Conservation (phyloP, 805 yeast species). For the Candida ipomoeae region DNA sequence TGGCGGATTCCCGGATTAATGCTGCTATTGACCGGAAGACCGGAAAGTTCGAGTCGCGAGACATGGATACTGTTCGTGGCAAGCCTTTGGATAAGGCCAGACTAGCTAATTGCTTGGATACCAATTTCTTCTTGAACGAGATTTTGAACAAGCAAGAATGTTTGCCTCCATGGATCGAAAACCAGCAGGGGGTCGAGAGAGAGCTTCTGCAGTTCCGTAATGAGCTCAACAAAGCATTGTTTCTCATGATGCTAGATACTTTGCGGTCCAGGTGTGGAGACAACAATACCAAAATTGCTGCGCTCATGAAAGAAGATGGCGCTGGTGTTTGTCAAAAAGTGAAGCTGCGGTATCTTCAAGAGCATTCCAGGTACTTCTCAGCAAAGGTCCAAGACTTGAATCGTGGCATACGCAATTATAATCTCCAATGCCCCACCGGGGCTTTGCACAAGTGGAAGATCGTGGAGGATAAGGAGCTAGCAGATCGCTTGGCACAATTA, state of each 20-base stretch:
- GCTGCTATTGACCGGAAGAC: constrained; percentile 57
- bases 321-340: not conserved
- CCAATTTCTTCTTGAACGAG: constrained; percentile 69
- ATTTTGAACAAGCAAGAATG: constrained; percentile 73
- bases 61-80: constrained; percentile 50
- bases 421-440: constrained; percentile 37
- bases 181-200: constrained; percentile 53
- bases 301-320: not conserved
- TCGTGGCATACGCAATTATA: constrained; percentile 29
- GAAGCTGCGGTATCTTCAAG: not conserved
- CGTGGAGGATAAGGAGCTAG: constrained; percentile 24
- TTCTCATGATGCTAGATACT: not conserved
- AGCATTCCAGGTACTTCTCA: constrained; percentile 6
- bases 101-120: constrained; percentile 60
- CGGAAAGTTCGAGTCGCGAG: constrained; percentile 62
- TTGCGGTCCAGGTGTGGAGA: not conserved
- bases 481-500: constrained; percentile 1
- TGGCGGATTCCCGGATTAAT: constrained; percentile 74
- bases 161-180: constrained; percentile 88
- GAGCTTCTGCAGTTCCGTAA: constrained; percentile 47
- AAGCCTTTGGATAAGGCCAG: constrained; percentile 50
- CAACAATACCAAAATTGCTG: not conserved
- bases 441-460: constrained; percentile 38
- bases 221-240: constrained; percentile 38
- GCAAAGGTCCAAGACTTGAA: constrained; percentile 14